Conservation (phyloP, 164 flowering plant genomes). For the Liquidambar formosana region DNA sequence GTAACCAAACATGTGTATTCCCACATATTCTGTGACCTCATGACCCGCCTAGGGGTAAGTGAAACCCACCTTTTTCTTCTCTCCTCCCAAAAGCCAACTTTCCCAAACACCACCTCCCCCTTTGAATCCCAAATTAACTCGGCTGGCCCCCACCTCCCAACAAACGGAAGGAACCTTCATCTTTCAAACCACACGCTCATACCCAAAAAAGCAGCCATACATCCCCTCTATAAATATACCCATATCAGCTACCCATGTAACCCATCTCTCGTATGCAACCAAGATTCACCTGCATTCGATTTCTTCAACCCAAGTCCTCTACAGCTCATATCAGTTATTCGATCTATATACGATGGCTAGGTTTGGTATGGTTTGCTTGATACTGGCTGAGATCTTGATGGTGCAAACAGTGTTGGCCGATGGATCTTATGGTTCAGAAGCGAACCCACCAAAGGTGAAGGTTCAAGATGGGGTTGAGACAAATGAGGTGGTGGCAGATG, state of each 20-base stretch:
- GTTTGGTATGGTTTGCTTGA: slow-evolving; percentile 13
- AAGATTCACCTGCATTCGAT: neutral
- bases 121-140: neutral
- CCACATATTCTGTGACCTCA: neutral
- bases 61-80: too few relatives aligned
- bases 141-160: neutral
- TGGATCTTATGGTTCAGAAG: slow-evolving; percentile 4
- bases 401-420: slow-evolving; percentile 9
- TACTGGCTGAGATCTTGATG: slow-evolving; percentile 16
- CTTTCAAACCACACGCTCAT: neutral
- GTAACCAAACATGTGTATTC: neutral
- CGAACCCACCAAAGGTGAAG: neutral
- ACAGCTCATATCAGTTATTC: neutral
- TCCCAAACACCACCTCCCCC: neutral
- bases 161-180: neutral
- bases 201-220: neutral
- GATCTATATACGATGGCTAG: slow-evolving; percentile 11
- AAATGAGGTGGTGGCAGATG: slow-evolving; percentile 7
- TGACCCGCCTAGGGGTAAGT: neutral
- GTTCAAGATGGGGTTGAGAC: neutral
- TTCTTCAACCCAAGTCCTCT: too few relatives aligned
- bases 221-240: neutral
- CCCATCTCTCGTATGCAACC: neutral
- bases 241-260: neutral
- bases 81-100: neutral